Evolutionary conservation across 257 asterid genomes (phyloP), one percentile per base, ranked within the genome.

Genomic region (Perilla frutescens): DNA sequence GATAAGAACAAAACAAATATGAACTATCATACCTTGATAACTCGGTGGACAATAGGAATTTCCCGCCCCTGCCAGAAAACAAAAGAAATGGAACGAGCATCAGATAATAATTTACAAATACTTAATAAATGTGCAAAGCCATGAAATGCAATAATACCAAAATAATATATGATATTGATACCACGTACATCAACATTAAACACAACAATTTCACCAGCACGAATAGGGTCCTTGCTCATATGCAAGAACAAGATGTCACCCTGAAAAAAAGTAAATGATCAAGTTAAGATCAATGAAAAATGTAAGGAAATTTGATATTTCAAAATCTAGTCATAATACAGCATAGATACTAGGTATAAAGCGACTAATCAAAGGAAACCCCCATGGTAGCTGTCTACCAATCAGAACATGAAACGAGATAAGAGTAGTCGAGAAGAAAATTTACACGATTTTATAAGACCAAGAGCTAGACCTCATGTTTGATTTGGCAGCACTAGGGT

Each of bases 41-140:
- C 99, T 81, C 99, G 87, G 79, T 95, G 99, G 66, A 95, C 99
- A 31, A 95, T 95, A 48, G 99, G 99, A 90, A 95, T 95, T 85
- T 95, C 98, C 50, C 99, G 97, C 11, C 97, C 98, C 99, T 95
- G 87, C 64, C 72, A 76, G 45, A 39, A 78, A 75, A 69, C 37
- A 55, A 61, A 61, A 61, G 26, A 15, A 70, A 34, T 48, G 41
- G 58, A 71, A 71, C 41, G 15, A 44, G 29, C 36, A 37, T 51
- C 36, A 43, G 67, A 29, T 39, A 62, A 57, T n/a, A 69, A 45
- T 50, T 40, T 48, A 44, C 2, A 29, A 66, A 26, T 4, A 29
- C 31, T 40, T 66, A 31, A 76, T 61, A 43, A 40, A 43, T n/a
- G 8, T 66, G 53, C 41, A 74, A 68, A 74, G 37, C 67, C 72